Base-by-base conservation (phyloP, 306 rosid species). In the Rosa chinensis region DNA sequence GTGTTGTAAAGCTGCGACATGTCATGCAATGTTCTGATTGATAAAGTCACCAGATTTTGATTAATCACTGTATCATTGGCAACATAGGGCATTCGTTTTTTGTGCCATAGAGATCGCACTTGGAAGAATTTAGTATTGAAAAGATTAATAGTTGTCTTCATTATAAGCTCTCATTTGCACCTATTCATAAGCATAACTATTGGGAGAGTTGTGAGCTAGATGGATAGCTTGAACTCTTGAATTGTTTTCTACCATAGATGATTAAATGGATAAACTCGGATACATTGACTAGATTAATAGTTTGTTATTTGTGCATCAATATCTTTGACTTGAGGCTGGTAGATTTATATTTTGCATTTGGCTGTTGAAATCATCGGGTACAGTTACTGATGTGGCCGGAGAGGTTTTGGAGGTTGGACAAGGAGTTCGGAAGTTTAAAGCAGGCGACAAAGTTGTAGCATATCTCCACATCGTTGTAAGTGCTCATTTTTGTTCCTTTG, bases 381-480 rank as follows among this genome's bases (percentile, higher is more conserved):
- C 82, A 94, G 98, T 86, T 43, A 78, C 83, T 68, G 98, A 94
- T 85, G 76, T 92, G 79, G 86, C 93, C 17, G 97, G 98, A 66
- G 93, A 89, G 79, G 82, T 90, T 37, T 28, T 78, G 12, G 89
- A 86, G 77, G 90, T 89, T 63, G 98, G 97, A 78, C 43, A 63
- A 77, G 82, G 84, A 49, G 93, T 89, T 13, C 79, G 39, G 45
- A 88, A 87, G 70, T 88, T 90, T 85, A 88, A 84, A 81, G 77
- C 82, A 12, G 94, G 93, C 42, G 91, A 90, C 88, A 88, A 90
- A 90, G 92, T 92, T 79, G 89, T 88, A 32, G 86, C 89, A 70
- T 0, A 78, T 23, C 83, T 79, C 35, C 55, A 23, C 73, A 48
- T 63, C 35, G 9, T 40, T 39, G 97, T 92, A 79, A 87, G 91